Base-by-base conservation (phyloP, 1,139 yeast species). In the Geotrichum histeridarum region DNA sequence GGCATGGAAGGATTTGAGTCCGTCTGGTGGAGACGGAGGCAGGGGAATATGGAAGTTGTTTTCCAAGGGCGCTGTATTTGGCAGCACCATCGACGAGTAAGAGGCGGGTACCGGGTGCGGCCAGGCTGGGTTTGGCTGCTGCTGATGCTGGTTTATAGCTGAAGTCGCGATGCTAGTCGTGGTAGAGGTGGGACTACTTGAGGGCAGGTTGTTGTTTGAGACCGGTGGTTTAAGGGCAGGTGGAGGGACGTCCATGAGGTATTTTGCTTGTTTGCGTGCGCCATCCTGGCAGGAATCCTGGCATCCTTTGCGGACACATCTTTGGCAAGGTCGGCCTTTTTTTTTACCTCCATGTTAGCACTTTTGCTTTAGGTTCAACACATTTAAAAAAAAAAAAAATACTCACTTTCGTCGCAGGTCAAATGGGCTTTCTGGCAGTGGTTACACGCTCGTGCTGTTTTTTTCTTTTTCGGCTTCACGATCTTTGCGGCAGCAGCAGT, bases 391-490 rank as follows among this genome's bases (percentile, higher is more conserved):
- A 30, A 11, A 30, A 32, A 31, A 37, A 30, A 44, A 15, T 8
- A 22, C 41, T 15, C 39, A 45, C 54, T 70, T 14, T 82, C 78
- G 63, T 89, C 96, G 68, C 98, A 91, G 0, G 96, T 86, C 76
- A 89, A 82, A 69, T 91, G 98, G 1, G 95, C 87, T 64, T 80
- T 82, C 58, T 90, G 90, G 67, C 98, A 91, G 70, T 89, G 94
- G 51, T 81, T 80, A 64, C 98, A 91, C n/a, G 98, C 97, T 58
- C 95, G 76, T 11, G 84, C 76, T 0, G 91, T 88, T 68, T 89
- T 89, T 60, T 70, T 73, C 50, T 74, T 50, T 50, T 50, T 43
- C 17, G 56, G 46, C 31, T 44, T 43, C 22, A 27, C 37, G n/a
- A 22, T 17, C n/a, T 27, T 18, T 18, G 33, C 12, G 15, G 33